phyloP scores from a whole-genome alignment of 2,329 filamentous ascomycete species.

The Colletotrichum coccodes region DNA sequence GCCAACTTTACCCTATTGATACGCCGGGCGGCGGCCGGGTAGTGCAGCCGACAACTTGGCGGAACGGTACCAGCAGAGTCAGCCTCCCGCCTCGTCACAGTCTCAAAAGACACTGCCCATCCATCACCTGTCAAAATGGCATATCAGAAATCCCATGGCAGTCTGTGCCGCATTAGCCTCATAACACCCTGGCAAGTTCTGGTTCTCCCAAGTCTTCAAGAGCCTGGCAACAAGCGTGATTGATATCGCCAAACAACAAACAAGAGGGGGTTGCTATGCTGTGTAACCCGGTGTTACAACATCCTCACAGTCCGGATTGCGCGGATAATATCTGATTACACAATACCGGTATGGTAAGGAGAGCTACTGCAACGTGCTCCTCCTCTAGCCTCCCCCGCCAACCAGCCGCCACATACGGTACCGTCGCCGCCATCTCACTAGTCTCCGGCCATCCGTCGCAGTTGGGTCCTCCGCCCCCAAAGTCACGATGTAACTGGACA shows the following conservation, averaged over 20 bases:
- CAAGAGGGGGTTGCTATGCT: not conserved
- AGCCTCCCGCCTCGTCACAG: constrained; percentile 9
- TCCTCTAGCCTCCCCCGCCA: constrained; percentile 16
- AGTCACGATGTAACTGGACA: not conserved
- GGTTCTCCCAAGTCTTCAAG: not conserved
- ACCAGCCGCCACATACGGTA: constrained; percentile 4
- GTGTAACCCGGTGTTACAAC: not conserved
- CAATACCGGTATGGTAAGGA: not conserved
- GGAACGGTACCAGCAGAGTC: constrained; percentile 8
- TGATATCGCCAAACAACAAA: not conserved
- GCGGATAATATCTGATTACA: not conserved
- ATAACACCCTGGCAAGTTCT: not conserved
- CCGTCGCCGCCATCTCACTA: constrained; percentile 1
- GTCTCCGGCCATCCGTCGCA: constrained; percentile 23
- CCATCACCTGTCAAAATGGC: not conserved
- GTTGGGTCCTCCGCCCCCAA: not conserved
- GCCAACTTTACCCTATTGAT: not conserved
- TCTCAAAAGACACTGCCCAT: not conserved
- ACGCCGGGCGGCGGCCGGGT: not conserved
- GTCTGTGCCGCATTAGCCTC: not conserved
- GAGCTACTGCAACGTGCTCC: not conserved
- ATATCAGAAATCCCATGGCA: constrained; percentile 13
- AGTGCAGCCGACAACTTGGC: constrained; percentile 1
- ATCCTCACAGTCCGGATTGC: not conserved
- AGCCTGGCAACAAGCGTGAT: constrained; percentile 15